Percentiles rank a stretch among this genome's conserved stretches.
phyloP scores from a whole-genome alignment of 2,329 filamentous ascomycete species.

The Onygena corvina region DNA sequence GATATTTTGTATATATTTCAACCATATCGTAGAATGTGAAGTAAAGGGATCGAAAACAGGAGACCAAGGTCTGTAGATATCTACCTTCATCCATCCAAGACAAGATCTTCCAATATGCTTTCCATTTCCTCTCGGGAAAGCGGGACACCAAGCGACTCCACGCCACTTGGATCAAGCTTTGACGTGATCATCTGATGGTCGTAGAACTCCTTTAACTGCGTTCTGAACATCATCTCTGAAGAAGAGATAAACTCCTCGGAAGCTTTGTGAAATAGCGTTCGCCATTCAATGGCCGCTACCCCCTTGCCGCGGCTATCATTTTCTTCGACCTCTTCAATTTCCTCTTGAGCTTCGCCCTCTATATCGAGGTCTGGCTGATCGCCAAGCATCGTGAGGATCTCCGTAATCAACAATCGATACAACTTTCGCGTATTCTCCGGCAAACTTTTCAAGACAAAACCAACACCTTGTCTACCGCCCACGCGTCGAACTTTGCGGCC shows the following conservation, averaged over 20 bases:
- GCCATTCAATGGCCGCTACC: conserved; percentile 67
- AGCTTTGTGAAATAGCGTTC: conserved; percentile 85
- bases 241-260: conserved; percentile 95
- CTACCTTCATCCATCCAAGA: conserved; percentile 24
- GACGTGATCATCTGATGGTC: conserved; percentile 96
- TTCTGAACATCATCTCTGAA: conserved; percentile 90
- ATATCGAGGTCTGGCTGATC: conserved; percentile 43
- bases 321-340: conserved; percentile 23
- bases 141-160: conserved; percentile 72
- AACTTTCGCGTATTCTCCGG: conserved; percentile 84
- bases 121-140: conserved; percentile 83
- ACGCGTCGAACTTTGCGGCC: conserved; percentile 67
- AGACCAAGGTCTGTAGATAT: not conserved
- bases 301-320: conserved; percentile 18
- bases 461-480: conserved; percentile 81
- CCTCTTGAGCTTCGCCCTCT: conserved; percentile 36
- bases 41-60: not conserved
- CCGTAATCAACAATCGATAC: conserved; percentile 72
- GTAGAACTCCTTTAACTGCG: conserved; percentile 90
- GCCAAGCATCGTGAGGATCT: conserved; percentile 63
- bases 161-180: conserved; percentile 70
- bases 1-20: not conserved
- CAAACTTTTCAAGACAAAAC: conserved; percentile 77
- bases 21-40: not conserved
- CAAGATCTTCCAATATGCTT: conserved; percentile 67